Base-by-base conservation (phyloP, 2,329 filamentous ascomycete genomes). In the Escovopsis weberi region DNA sequence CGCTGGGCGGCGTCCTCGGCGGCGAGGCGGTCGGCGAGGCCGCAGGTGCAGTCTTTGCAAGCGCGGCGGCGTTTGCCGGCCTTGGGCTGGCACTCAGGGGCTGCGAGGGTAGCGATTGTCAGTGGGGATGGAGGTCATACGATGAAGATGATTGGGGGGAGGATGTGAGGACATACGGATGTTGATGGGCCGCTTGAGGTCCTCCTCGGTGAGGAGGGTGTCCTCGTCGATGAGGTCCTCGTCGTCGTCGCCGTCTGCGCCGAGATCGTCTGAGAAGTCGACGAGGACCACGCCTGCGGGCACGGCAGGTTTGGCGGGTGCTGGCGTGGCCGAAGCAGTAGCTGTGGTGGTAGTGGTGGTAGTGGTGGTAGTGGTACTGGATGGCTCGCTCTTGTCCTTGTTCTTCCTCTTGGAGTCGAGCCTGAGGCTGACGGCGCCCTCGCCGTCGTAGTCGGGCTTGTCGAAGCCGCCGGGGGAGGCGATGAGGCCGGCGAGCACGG, bases 41-140 rank as follows among this genome's bases (percentile, higher is more conserved):
- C 91, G 58, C 91, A 98, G 8, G 85, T 89, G 69, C 91, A 98
- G 68, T 98, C 91, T 66, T 98, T 96, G 72, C 91, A 98, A 45
- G 91, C 87, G 48, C 88, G 80, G 43, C 89, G 82, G 52, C 89
- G 80, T 68, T 94, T 94, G 45, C 85, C 86, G 37, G 80, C 73
- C 64, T 91, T 85, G 39, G 89, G 88, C 45, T 80, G 78, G 62
- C 91, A 98, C 59, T 93, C 85, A 26, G 81, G 75, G 41, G 91
- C 88, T 75, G 48, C 44, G 19, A 34, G 6, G 8, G 9, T 18
- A 2, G 33, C 12, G 23, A 15, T 4, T 26, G 26, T 39, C n/a
- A 39, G 37, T 9, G n/a, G 28, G 28, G 28, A 10, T 6, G 3
- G 18, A n/a, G 40, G 19, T 7, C 26, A 38, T 26, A 33, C 30